Evolutionary conservation across 768 basidiomycete species (phyloP).

Genomic region (Calocera cornea): DNA sequence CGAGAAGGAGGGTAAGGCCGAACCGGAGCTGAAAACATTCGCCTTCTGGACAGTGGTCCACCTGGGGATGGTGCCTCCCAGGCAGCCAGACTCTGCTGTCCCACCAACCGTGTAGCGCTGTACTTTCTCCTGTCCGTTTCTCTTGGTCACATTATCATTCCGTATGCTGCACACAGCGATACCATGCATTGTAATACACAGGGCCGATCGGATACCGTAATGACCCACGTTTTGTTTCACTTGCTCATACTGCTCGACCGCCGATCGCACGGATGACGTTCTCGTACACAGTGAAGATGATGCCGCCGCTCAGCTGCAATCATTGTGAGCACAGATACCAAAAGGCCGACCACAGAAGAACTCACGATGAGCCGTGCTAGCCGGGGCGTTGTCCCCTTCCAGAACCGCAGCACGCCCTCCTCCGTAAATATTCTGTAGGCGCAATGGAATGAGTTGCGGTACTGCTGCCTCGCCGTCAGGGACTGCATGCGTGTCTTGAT

Average conservation of each 20-base stretch:
- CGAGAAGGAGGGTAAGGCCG: conserved; percentile 25
- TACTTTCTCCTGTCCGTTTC: background rate
- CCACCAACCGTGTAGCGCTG: background rate
- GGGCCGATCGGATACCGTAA: background rate
- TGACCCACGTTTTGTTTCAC: background rate
- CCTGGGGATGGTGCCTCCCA: conserved; percentile 54
- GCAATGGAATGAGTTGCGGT: conserved; percentile 90
- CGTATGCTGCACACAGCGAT: background rate
- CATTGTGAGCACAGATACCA: background rate
- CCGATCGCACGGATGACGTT: conserved; percentile 49
- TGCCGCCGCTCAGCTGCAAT: conserved; percentile 75
- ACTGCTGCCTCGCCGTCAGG: conserved; percentile 64
- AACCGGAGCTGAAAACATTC: conserved; percentile 71
- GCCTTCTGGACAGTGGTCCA: conserved; percentile 78
- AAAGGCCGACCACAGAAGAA: conserved; percentile 10
- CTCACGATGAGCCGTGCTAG: conserved; percentile 71
- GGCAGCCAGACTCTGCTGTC: conserved; percentile 12
- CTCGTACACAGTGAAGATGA: conserved; percentile 87
- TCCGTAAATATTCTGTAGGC: conserved; percentile 89
- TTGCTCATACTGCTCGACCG: conserved; percentile 10
- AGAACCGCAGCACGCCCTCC: conserved; percentile 83
- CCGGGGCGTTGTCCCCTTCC: conserved; percentile 92
- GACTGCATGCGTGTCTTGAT: conserved; percentile 99
- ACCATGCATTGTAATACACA: conserved; percentile 4
- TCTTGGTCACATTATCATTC: background rate